Evolutionary conservation across 768 basidiomycete genomes (phyloP).

Genomic region (Psilocybe sp.): DNA sequence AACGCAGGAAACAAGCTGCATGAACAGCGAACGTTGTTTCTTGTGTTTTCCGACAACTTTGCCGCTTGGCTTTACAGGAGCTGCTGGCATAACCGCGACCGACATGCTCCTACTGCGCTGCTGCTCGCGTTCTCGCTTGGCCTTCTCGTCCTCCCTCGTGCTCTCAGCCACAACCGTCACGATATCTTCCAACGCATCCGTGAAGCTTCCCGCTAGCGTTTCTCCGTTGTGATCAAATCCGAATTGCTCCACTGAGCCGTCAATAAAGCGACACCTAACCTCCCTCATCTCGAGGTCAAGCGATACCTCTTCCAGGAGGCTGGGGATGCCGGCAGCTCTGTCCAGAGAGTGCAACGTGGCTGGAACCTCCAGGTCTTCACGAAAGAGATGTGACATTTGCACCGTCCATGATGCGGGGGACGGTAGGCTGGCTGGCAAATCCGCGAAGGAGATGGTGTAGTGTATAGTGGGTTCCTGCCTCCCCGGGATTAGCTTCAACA

Average conservation of each 20-base stretch:
- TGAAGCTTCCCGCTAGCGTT: slow-evolving; percentile 11
- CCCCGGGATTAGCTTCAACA: slow-evolving; percentile 50
- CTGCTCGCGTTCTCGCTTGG: slow-evolving; percentile 27
- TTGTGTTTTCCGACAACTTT: slow-evolving; percentile 50
- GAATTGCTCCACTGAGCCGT: slow-evolving; percentile 52
- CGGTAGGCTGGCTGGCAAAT: slow-evolving; percentile 44
- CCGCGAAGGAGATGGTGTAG: slow-evolving; percentile 54
- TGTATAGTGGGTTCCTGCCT: slow-evolving; percentile 50
- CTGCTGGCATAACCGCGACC: slow-evolving; percentile 5
- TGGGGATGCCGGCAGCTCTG: slow-evolving; percentile 53
- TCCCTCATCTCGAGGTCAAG: slow-evolving; percentile 52
- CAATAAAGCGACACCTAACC: slow-evolving; percentile 55
- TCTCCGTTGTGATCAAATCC: slow-evolving; percentile 22
- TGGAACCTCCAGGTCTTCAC: slow-evolving; percentile 54
- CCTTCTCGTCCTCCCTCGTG: slow-evolving; percentile 37
- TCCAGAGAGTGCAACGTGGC: slow-evolving; percentile 55
- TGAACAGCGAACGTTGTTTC: slow-evolving; percentile 68
- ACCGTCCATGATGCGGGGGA: slow-evolving; percentile 52
- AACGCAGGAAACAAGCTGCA: slow-evolving; percentile 51
- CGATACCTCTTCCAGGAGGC: slow-evolving; percentile 54
- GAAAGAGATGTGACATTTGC: slow-evolving; percentile 47
- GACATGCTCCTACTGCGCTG: slow-evolving; percentile 22
- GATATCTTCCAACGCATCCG: slow-evolving; percentile 50
- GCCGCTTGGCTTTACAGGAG: slow-evolving; percentile 10
- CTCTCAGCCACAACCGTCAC: slow-evolving; percentile 50